Conservation (phyloP, 2,329 filamentous ascomycete genomes). For the Daldinia sp. region DNA sequence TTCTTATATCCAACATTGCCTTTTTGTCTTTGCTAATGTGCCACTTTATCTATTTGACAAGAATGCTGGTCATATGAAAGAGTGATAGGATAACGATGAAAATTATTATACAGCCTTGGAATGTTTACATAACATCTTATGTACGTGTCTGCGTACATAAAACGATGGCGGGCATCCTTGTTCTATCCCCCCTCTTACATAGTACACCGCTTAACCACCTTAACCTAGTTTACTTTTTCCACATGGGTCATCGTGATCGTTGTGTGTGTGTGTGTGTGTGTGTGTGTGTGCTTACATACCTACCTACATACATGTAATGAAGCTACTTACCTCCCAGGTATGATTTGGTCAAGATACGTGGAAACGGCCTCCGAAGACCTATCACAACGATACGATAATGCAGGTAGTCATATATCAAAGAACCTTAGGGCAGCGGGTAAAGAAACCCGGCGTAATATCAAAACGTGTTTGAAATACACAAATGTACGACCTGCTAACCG, state of each 20-base stretch:
- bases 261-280: no score
- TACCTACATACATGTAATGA: no score
- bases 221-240: not conserved
- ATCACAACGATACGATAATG: no score
- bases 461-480: not conserved
- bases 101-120: not conserved
- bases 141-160: no score
- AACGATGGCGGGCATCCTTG: not conserved
- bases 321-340: not conserved
- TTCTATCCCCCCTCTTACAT: not conserved
- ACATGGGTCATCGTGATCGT: not conserved
- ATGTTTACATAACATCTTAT: no score
- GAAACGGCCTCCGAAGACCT: not conserved
- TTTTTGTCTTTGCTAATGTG: not conserved
- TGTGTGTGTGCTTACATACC: no score
- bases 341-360: not conserved
- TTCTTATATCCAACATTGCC: not conserved
- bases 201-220: not conserved
- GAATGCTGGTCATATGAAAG: no score
- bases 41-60: not conserved
- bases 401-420: no score
- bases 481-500: slow-evolving; percentile 1
- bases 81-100: no score
- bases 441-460: not conserved
- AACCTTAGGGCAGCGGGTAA: no score